Conservation (phyloP, 345 rosid species). For the Gossypium raimondii region DNA sequence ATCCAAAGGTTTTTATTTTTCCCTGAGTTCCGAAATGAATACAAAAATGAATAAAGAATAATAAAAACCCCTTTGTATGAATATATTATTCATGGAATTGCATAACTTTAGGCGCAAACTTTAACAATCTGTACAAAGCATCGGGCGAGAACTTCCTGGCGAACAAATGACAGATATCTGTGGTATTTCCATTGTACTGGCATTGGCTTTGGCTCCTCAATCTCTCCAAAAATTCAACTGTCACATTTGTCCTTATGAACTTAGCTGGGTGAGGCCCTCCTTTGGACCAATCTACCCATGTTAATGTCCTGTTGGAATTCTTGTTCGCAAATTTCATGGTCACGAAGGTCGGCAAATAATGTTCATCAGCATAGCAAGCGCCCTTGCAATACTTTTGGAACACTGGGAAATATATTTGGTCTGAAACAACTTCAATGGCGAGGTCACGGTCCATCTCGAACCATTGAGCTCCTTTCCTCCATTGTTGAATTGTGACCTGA, state of each 20-base stretch:
- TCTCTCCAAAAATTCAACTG: conserved; percentile 44
- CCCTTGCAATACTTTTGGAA: conserved; percentile 53
- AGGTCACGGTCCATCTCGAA: conserved; percentile 59
- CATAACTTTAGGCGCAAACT: conserved; percentile 50
- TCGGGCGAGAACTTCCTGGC: conserved; percentile 72
- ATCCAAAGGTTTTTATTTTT: background rate
- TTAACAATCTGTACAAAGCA: conserved; percentile 52
- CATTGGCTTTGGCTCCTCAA: conserved; percentile 49
- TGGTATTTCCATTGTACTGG: conserved; percentile 47
- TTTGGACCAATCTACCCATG: conserved; percentile 79
- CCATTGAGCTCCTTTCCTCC: conserved; percentile 97
- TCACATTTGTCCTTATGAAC: conserved; percentile 43
- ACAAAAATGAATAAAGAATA: background rate
- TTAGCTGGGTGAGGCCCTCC: conserved; percentile 75
- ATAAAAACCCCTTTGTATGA: background rate
- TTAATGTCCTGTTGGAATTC: conserved; percentile 65
- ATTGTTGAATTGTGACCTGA: conserved; percentile 35
- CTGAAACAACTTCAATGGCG: conserved; percentile 58
- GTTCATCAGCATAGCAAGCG: conserved; percentile 69
- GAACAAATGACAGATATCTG: conserved; percentile 57
- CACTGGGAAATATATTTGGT: conserved; percentile 45
- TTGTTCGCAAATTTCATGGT: conserved; percentile 24
- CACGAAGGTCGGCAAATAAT: conserved; percentile 71
- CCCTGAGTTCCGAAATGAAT: background rate
- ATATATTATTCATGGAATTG: conserved; percentile 24